A percentile compares a stretch with the other conserved stretches of the same genome.
phyloP scores from a whole-genome alignment of 1,284 basidiomycete genomes.

The Pseudomicrostroma phylloplanum region DNA sequence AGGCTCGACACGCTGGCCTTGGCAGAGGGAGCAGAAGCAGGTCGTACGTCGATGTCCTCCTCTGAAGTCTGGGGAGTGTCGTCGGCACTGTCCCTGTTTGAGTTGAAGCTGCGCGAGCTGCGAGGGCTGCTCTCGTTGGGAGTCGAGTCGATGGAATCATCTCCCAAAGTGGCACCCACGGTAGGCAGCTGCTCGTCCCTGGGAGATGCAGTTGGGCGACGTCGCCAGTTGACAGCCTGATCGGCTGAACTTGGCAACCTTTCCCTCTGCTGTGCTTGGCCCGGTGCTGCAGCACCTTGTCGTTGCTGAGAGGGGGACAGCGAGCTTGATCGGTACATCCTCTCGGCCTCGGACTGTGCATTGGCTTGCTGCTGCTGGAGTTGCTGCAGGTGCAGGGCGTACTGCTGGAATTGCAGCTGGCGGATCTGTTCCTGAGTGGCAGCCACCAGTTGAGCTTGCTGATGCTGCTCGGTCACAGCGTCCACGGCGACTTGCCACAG shows the following conservation, averaged over 20 bases:
- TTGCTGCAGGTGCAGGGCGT: conserved; percentile 15
- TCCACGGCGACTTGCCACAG: conserved; percentile 6
- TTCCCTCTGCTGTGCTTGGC: neutral
- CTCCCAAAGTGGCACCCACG: conserved; percentile 16
- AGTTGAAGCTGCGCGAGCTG: conserved; percentile 19
- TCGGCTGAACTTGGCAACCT: conserved; percentile 7
- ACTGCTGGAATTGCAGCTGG: conserved; percentile 11
- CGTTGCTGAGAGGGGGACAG: neutral
- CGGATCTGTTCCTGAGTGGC: conserved; percentile 9
- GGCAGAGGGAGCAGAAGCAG: too few species aligned
- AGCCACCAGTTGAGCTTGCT: neutral
- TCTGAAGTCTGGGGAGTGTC: conserved; percentile 44
- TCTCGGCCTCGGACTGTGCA: neutral
- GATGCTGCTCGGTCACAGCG: conserved; percentile 7
- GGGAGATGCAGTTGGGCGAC: conserved; percentile 3
- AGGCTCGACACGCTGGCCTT: neutral
- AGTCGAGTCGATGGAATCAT: conserved; percentile 39
- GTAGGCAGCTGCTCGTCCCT: too few species aligned
- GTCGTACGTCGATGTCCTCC: conserved; percentile 24
- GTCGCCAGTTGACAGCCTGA: conserved; percentile 8
- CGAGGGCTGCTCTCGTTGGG: conserved; percentile 13
- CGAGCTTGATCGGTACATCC: neutral
- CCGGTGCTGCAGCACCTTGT: neutral
- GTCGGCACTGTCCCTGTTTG: conserved; percentile 17
- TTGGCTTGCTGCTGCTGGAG: conserved; percentile 23